Conservation (phyloP, 2,329 filamentous ascomycete species). For the Fusarium nelsonii region DNA sequence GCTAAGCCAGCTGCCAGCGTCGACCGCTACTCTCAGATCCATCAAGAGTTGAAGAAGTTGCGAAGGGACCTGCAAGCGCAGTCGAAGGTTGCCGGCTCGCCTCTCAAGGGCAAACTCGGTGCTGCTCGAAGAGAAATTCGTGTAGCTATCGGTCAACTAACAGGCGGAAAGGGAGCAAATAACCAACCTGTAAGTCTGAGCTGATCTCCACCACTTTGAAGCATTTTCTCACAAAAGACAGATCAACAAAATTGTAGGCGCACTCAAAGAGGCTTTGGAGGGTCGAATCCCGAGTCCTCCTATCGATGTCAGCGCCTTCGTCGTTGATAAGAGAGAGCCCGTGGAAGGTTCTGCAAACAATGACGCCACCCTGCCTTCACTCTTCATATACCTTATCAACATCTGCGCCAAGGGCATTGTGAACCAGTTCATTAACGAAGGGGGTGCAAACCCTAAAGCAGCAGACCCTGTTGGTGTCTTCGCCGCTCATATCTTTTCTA, state of each 20-base stretch:
- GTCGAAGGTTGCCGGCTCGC: conserved; percentile 59
- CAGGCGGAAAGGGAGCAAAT: conserved; percentile 73
- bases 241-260: conserved; percentile 54
- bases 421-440: conserved; percentile 76
- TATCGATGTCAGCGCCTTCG: conserved; percentile 67
- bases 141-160: conserved; percentile 80
- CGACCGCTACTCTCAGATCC: conserved; percentile 69
- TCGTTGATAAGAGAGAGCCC: conserved; percentile 61
- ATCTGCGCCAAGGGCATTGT: conserved; percentile 80
- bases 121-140: conserved; percentile 78
- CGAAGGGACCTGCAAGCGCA: conserved; percentile 73
- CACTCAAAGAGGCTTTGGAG: conserved; percentile 66
- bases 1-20: conserved; percentile 24
- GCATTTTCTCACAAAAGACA: conserved; percentile 41
- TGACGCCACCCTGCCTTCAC: conserved; percentile 67
- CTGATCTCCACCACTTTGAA: neutral
- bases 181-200: conserved; percentile 52
- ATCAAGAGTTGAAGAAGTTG: conserved; percentile 75
- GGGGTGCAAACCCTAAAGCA: conserved; percentile 70
- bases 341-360: conserved; percentile 65
- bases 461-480: conserved; percentile 86
- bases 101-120: conserved; percentile 74
- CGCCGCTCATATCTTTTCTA: conserved; percentile 79
- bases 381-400: conserved; percentile 81
- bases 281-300: conserved; percentile 64